Base-by-base conservation (phyloP, 139 green algal genomes). In the Coelastrella sp. region DNA sequence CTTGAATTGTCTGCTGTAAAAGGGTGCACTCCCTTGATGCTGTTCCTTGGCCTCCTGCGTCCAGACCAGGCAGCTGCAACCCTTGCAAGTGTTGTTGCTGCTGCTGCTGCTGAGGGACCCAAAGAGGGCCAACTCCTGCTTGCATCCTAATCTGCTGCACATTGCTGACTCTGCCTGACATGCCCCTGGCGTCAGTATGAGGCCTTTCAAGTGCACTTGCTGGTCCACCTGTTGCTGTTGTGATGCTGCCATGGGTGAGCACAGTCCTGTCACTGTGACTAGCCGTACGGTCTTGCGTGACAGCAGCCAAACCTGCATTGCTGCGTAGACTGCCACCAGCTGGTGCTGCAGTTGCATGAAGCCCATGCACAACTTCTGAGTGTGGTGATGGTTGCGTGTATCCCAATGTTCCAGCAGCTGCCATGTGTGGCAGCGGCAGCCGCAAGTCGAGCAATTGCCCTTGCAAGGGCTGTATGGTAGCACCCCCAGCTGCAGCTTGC, bases 91-190 rank as follows among this genome's bases (percentile, higher is more conserved):
- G 75, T 19, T 60, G 74, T 9, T 81, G 75, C 24, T 83, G 78
- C 56, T 59, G 78, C 56, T 68, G 79, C 56, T 85, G 79, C 79
- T 85, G 79, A 61, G 60, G 79, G 8, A 63, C 19, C 24, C 57
- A 27, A 4, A 27, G 60, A 12, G 24, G 56, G 79, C 17, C 17
- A 19, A 7, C 57, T 49, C 60, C 57, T 7, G 56, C 79, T 9
- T 68, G 57, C 56, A 85, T 19, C 20, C 79, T 76, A 20, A 58
- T 61, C 79, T 85, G 58, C 79, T 72, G 78, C 15, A 76, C 15
- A 27, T 6, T 84, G 56, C 56, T 84, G 78, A 49, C 22, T 49
- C 35, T 49, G 1, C 56, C 76, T 27, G 49, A 17, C 20, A 35
- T 27, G 49, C 49, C 49, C 22, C 35, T 10, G n/a, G 35, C 12